phyloP scores from a whole-genome alignment of 2,329 filamentous ascomycete species.

The Westerdykella aurantiaca region DNA sequence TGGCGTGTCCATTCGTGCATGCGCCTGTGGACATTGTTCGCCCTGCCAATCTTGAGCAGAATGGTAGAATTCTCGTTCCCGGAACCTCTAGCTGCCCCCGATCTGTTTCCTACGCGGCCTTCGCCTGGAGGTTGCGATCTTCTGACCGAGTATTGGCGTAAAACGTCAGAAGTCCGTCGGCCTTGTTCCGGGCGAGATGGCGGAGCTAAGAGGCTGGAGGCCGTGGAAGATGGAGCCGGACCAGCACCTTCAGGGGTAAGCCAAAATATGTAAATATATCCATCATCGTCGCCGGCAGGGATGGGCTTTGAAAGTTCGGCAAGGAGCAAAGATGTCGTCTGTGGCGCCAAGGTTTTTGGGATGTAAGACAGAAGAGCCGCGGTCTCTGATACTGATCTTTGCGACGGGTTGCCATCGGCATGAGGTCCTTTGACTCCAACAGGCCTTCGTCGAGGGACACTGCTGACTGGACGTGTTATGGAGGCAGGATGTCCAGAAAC shows the following conservation, averaged over 20 bases:
- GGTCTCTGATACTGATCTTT: conserved; percentile 26
- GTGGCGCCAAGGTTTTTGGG: conserved; percentile 59
- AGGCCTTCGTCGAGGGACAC: conserved; percentile 19
- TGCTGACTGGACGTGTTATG: conserved; percentile 9
- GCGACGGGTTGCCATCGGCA: not conserved
- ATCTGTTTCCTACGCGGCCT: conserved; percentile 6
- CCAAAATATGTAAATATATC: conserved; percentile 99
- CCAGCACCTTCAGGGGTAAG: conserved; percentile 62
- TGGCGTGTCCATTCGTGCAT: conserved; percentile 92
- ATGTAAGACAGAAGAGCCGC: conserved; percentile 59
- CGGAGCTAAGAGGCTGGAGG: conserved; percentile 46
- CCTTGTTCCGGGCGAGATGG: conserved; percentile 38
- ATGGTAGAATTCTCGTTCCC: conserved; percentile 52
- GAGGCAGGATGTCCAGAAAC: not conserved
- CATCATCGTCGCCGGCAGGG: conserved; percentile 65
- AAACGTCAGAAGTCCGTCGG: conserved; percentile 29
- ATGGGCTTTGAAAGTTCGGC: conserved; percentile 72
- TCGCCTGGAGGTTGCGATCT: conserved; percentile 4
- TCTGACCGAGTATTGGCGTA: conserved; percentile 29
- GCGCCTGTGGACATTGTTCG: conserved; percentile 79
- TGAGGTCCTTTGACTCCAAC: conserved; percentile 5
- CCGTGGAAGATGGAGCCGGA: conserved; percentile 46
- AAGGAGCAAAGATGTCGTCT: conserved; percentile 64
- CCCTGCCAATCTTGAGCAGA: conserved; percentile 59
- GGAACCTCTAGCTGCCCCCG: conserved; percentile 12